Evolutionary conservation across 2,329 filamentous ascomycete genomes (phyloP), one percentile per base, ranked within the genome.

Genomic region (Ophiocordyceps sinensis): DNA sequence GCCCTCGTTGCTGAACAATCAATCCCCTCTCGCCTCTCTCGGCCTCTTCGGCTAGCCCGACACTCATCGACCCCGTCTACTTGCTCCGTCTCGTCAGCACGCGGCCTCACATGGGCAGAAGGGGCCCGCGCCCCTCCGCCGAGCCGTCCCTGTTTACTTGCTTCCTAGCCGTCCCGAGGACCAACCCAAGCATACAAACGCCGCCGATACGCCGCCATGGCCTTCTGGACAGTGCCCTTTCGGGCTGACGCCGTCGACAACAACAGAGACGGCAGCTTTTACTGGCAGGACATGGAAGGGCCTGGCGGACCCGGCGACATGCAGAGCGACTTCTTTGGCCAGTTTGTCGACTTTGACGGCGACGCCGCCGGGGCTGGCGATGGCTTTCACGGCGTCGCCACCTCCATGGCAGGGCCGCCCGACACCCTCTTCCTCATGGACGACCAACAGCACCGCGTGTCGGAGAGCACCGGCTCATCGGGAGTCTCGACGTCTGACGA

Each of bases 331-430:
- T 51, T 62, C 39, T 61, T 62, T 42, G 54, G 56, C 15, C 56
- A 62, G 48, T 63, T 60, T 43, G 50, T 62, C 47, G 52, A 62
- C 53, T 58, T 62, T 42, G 60, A 60, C 30, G 51, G 44, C 42
- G 52, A 44, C 19, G 43, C 51, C 28, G 21, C 51, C 31, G 51
- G 47, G 44, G 44, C 46, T 21, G 47, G 44, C 41, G 44, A 51
- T 28, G 48, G 44, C 28, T 41, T 45, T 35, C 48, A 50, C 38
- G 41, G 43, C 13, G 43, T 46, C 15, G 42, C 53, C 34, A 43
- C 50, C 11, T 28, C 36, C 36, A 50, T 57, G 39, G 44, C 53
- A 13, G 41, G 45, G 38, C 44, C 54, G 40, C 42, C 51, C 10
- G 56, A 60, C 21, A 44, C 53, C 13, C 45, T 60, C 30, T 49